These are phyloP conservation scores for Trichosporon sp. DNA, from an alignment of 1,284 basidiomycete genomes.

Conservation along the genomic window DNA sequence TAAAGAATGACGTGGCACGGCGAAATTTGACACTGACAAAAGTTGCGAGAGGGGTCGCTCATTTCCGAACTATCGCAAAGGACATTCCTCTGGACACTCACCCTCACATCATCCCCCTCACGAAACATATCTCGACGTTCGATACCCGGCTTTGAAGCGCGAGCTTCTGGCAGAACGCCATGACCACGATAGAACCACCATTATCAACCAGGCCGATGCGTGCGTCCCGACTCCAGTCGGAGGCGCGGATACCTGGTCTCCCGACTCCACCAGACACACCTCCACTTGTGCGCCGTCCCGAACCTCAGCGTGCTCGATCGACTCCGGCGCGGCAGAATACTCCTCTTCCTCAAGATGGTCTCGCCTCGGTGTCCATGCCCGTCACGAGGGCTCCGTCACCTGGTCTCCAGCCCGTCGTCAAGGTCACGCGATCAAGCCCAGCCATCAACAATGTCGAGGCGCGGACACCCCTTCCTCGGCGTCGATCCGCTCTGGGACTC, in stretches of 20 bases:
- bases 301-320: conserved; percentile 6
- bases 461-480: neutral
- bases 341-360: neutral
- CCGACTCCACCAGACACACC: neutral
- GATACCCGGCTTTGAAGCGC: neutral
- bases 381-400: neutral
- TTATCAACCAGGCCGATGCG: conserved; percentile 1
- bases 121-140: neutral
- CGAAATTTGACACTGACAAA: neutral
- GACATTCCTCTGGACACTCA: neutral
- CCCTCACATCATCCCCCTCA: neutral
- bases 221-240: neutral
- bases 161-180: neutral
- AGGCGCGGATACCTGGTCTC: neutral
- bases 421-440: neutral
- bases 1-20: conserved; percentile 6
- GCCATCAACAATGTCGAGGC: neutral
- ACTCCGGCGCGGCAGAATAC: neutral
- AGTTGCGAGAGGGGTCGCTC: neutral
- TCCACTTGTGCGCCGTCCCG: neutral
- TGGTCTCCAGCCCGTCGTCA: neutral
- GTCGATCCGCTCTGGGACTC: neutral
- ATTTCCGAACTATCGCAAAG: neutral
- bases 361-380: neutral
- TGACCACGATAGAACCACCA: neutral